Evolutionary conservation across 768 basidiomycete species (phyloP).

Genomic region (Panaeolus cyanescens): DNA sequence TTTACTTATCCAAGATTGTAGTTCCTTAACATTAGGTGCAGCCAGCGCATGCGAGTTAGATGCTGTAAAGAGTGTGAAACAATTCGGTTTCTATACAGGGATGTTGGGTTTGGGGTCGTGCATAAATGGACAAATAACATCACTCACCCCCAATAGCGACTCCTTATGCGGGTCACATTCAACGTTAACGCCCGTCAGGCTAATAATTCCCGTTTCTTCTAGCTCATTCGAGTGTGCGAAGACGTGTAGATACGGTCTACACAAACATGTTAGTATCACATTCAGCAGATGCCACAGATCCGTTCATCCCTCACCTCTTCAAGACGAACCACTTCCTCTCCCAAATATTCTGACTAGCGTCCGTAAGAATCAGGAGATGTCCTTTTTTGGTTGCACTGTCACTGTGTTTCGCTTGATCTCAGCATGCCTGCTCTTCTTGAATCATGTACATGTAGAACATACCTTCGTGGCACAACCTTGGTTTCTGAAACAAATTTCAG

Average conservation of each 20-base stretch:
- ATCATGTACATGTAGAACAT: slow-evolving; percentile 18
- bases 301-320: slow-evolving; percentile 58
- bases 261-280: slow-evolving; percentile 8
- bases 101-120: slow-evolving; percentile 1
- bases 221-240: slow-evolving; percentile 84
- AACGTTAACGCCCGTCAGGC: slow-evolving; percentile 81
- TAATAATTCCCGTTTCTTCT: slow-evolving; percentile 83
- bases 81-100: slow-evolving; percentile 67
- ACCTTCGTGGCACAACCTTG: slow-evolving; percentile 76
- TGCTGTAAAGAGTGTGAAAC: slow-evolving; percentile 89
- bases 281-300: too few relatives aligned
- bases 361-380: slow-evolving; percentile 73
- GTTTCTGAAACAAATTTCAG: slow-evolving; percentile 74
- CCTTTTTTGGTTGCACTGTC: slow-evolving; percentile 87
- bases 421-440: too few relatives aligned
- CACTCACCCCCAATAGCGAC: slow-evolving; percentile 78
- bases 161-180: slow-evolving; percentile 89
- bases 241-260: slow-evolving; percentile 87
- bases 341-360: slow-evolving; percentile 84
- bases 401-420: slow-evolving; percentile 37
- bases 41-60: slow-evolving; percentile 91
- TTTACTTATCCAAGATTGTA: slow-evolving; percentile 82
- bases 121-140: neutral
- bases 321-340: slow-evolving; percentile 85
- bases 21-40: slow-evolving; percentile 79